Percentiles rank a stretch among this genome's conserved stretches.
Evolutionary conservation across 1,139 yeast species (phyloP).

Genomic region (Pichia sp.): DNA sequence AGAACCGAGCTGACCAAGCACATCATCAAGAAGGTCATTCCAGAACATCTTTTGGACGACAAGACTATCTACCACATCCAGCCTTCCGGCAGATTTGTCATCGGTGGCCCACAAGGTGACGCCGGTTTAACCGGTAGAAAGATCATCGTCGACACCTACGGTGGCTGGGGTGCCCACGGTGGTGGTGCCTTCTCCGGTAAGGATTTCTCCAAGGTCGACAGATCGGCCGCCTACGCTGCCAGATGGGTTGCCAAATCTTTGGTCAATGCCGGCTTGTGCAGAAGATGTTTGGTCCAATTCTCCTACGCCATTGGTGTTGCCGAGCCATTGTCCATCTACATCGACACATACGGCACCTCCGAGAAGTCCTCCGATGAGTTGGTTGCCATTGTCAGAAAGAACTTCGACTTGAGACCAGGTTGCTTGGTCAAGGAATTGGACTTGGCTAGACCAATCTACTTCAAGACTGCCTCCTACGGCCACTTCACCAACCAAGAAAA

Average conservation of each 20-base stretch:
- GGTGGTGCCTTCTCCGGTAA: conserved; percentile 99
- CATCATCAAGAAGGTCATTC: conserved; percentile 87
- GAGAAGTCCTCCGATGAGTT: conserved; percentile 83
- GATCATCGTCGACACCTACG: conserved; percentile 98
- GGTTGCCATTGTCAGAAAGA: conserved; percentile 83
- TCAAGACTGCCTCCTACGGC: conserved; percentile 98
- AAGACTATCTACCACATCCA: conserved; percentile 97
- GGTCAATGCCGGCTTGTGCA: conserved; percentile 90
- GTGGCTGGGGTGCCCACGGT: conserved; percentile 99
- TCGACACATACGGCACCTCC: conserved; percentile 97
- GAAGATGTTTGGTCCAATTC: conserved; percentile 96
- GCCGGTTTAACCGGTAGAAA: conserved; percentile 99
- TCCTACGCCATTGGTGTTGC: conserved; percentile 99
- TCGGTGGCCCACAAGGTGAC: conserved; percentile 99
- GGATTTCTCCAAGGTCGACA: conserved; percentile 99
- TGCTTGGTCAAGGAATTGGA: conserved; percentile 93
- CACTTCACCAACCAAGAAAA: conserved; percentile 99
- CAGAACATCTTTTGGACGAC: conserved; percentile 85
- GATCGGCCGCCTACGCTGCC: conserved; percentile 99
- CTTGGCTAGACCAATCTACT: conserved; percentile 97
- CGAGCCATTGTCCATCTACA: conserved; percentile 96
- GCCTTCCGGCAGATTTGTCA: conserved; percentile 99
- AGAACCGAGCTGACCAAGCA: conserved; percentile 73
- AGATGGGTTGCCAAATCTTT: conserved; percentile 99
- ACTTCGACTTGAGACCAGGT: conserved; percentile 99